phyloP scores from a whole-genome alignment of 805 yeast species.

The Cyberlindnera sargentensis region DNA sequence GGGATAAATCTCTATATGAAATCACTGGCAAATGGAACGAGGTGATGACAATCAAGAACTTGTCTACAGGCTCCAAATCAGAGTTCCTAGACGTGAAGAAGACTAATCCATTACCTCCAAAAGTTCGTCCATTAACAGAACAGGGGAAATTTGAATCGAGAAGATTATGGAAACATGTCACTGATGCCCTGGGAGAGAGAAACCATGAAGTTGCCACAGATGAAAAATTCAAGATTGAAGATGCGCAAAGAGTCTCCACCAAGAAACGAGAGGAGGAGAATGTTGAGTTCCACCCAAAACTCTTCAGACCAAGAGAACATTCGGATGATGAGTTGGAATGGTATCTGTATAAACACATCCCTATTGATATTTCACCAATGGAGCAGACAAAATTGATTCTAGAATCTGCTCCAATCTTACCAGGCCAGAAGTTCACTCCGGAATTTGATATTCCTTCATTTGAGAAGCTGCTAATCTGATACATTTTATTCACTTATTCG shows the following conservation, averaged over 20 bases:
- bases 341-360: conserved; percentile 57
- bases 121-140: conserved; percentile 68
- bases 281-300: conserved; percentile 70
- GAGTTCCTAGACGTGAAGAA: conserved; percentile 56
- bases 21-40: conserved; percentile 94
- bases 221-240: conserved; percentile 82
- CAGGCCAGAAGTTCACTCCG: conserved; percentile 66
- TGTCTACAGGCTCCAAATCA: conserved; percentile 40
- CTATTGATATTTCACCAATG: conserved; percentile 42
- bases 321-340: conserved; percentile 48
- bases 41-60: conserved; percentile 58
- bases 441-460: conserved; percentile 65
- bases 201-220: conserved; percentile 82
- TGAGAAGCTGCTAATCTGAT: conserved; percentile 33
- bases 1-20: conserved; percentile 53
- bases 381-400: conserved; percentile 49
- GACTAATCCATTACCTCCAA: conserved; percentile 50
- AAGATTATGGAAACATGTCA: conserved; percentile 74
- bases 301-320: conserved; percentile 48
- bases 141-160: conserved; percentile 82
- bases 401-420: conserved; percentile 70
- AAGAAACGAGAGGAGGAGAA: conserved; percentile 73
- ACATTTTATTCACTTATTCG: too few species aligned
- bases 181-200: conserved; percentile 70
- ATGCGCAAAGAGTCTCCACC: conserved; percentile 71